Base-by-base conservation (phyloP, 1,284 basidiomycete species). In the Apiotrichum porosum region DNA sequence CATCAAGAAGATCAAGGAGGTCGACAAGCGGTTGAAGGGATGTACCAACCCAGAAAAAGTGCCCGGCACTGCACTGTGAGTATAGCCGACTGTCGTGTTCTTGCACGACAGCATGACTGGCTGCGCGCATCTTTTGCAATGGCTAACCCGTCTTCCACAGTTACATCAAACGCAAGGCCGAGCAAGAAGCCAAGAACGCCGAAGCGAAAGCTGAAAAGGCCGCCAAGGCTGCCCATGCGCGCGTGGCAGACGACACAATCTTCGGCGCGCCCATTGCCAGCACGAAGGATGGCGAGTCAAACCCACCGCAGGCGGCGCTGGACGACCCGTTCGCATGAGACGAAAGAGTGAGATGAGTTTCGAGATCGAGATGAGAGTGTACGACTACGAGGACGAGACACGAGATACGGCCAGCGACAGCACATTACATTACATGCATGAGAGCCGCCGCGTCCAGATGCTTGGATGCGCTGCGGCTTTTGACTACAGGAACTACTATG, bases 21-120 rank as follows among this genome's bases (percentile, higher is more conserved):
- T 95, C 5, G 93, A 97, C 68, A 80, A 84, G 64, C 78, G 88
- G 38, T 75, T 97, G 37, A 85, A 82, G 63, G 64, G 85, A 34
- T 95, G 91, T 75, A 87, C 89, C 65, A 95, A 97, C 64, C 92
- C 93, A 8, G 90, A 92, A 71, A 94, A 92, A 67, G 83, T 93
- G 12, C 82, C 84, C 5, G 90, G 88, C 12, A 92, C 83, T 53
- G 86, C 85, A 40, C 80, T 90, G 48, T 77, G 42, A 57, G 75
- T 73, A 6, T 3, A 28, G 26, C 26, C 6, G 26, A n/a, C n/a
- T n/a, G n/a, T n/a, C n/a, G n/a, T n/a, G 6, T 24, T 15, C 18
- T 5, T n/a, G n/a, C 8, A 35, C 34, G 4, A 17, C 15, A 35
- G 30, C 15, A 4, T 33, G n/a, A 9, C 3, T 6, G 17, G 37